Evolutionary conservation across 163 green algal species (phyloP), one percentile per base, ranked within the genome.

Genomic region (Volvox carteri): DNA sequence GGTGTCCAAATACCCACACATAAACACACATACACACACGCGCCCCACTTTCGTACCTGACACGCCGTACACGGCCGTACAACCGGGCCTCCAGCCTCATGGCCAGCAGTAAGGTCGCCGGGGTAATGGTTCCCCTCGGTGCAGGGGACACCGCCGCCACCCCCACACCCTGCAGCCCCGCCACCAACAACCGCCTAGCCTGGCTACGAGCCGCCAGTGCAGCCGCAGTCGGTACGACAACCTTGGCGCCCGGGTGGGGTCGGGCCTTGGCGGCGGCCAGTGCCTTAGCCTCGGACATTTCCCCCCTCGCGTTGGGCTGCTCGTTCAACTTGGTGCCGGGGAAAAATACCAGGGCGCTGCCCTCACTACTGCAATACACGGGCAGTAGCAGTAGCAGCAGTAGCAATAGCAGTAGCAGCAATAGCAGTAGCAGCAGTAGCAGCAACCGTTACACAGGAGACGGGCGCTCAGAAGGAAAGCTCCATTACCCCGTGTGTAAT

Each of bases 161-260:
- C 0, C 12, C 3, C 56, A 44, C 25, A 4, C 78, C 78, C 42
- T 67, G 25, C 58, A 86, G 39, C n/a, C 52, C 78, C 58, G 78
- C 78, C 58, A 86, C 58, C 41, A 86, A 58, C 78, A 76, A 11
- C 60, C 78, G 58, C 41, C 78, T 58, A 4, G 78, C 78, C 42
- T 8, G 58, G 39, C 25, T 86, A 28, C 78, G 78, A 9, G 78
- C 78, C 11, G 78, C 78, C 58, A 86, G 78, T 18, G 78, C 78
- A 8, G 78, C 41, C 6, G 58, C 18, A 2, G 58, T 65, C 58
- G 78, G 78, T 12, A 78, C 42, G 1, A 35, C 58, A 41, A 86
- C 78, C 0, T 23, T 60, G 0, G 78, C 33, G 4, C 35, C 41
- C 3, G 78, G 28, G 3, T 35, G 78, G 21, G 78, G 78, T 2